These are phyloP conservation scores for Incumbomyces delicatus DNA, from an alignment of 2,329 filamentous ascomycete genomes.

Conservation along the genomic window DNA sequence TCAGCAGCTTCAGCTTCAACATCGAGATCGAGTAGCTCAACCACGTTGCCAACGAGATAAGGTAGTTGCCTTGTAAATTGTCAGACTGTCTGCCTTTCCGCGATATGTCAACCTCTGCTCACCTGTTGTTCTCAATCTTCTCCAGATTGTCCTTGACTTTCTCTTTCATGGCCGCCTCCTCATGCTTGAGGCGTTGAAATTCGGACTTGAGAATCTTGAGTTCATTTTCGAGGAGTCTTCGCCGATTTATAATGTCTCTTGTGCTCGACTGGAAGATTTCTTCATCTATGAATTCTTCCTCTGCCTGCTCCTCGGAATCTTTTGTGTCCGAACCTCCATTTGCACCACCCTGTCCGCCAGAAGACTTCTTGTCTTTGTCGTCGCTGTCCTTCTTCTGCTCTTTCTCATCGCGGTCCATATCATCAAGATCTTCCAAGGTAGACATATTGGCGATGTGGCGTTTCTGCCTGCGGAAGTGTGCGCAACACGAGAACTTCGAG, in stretches of 20 bases:
- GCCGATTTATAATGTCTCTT: slow-evolving; percentile 85
- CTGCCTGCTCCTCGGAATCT: slow-evolving; percentile 58
- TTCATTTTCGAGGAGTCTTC: slow-evolving; percentile 91
- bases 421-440: slow-evolving; percentile 84
- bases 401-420: slow-evolving; percentile 68
- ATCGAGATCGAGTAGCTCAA: slow-evolving; percentile 92
- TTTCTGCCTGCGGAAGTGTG: not conserved
- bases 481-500: not conserved
- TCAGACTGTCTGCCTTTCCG: slow-evolving; percentile 10
- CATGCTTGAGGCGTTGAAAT: slow-evolving; percentile 83
- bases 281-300: slow-evolving; percentile 78
- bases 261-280: slow-evolving; percentile 91
- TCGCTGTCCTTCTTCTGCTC: slow-evolving; percentile 50
- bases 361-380: slow-evolving; percentile 48
- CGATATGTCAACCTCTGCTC: slow-evolving; percentile 23
- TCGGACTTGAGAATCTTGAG: slow-evolving; percentile 98
- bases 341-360: slow-evolving; percentile 35
- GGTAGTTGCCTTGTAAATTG: slow-evolving; percentile 66
- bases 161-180: slow-evolving; percentile 91
- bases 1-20: slow-evolving; percentile 92
- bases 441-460: slow-evolving; percentile 52
- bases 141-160: slow-evolving; percentile 99
- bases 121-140: slow-evolving; percentile 99
- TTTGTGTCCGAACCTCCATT: slow-evolving; percentile 78
- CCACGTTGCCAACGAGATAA: slow-evolving; percentile 96